These are phyloP conservation scores for Rhizoclosmatium sp. DNA, from an alignment of 192 early-diverging fungal genomes.

Conservation along the genomic window DNA sequence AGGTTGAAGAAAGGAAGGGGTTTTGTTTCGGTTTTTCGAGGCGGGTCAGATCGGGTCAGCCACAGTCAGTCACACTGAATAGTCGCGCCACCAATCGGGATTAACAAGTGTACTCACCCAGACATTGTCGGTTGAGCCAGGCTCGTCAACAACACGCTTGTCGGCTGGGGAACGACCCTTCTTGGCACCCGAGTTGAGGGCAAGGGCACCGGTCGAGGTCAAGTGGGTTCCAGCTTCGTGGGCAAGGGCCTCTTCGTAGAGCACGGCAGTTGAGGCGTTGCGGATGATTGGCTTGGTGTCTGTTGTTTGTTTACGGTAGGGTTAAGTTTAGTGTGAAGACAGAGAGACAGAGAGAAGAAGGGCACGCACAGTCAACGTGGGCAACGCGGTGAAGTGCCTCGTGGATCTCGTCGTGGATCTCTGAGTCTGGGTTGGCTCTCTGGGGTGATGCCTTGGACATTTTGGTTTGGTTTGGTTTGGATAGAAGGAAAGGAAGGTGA, in stretches of 20 bases:
- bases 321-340: too few species aligned
- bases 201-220: slow-evolving; percentile 90
- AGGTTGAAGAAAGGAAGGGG: too few species aligned
- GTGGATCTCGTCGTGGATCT: slow-evolving; percentile 57
- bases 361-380: slow-evolving; percentile 69
- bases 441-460: background rate
- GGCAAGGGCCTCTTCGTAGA: slow-evolving; percentile 92
- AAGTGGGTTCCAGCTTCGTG: slow-evolving; percentile 87
- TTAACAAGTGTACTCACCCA: slow-evolving; percentile 59
- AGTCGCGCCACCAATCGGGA: background rate
- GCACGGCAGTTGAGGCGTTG: slow-evolving; percentile 67
- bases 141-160: slow-evolving; percentile 97
- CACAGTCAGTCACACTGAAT: too few species aligned
- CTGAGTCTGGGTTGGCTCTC: slow-evolving; percentile 2
- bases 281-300: slow-evolving; percentile 80
- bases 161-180: slow-evolving; percentile 91
- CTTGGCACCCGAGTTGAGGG: slow-evolving; percentile 90
- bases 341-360: too few species aligned
- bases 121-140: slow-evolving; percentile 81
- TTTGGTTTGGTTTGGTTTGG: too few species aligned
- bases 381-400: slow-evolving; percentile 73
- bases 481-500: too few species aligned
- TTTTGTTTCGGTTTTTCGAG: too few species aligned
- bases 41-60: too few species aligned
- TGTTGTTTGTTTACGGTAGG: too few species aligned